Percentiles rank a stretch among this genome's conserved stretches.
phyloP scores from a whole-genome alignment of 2,329 filamentous ascomycete genomes.

The Monosporascus sp. region DNA sequence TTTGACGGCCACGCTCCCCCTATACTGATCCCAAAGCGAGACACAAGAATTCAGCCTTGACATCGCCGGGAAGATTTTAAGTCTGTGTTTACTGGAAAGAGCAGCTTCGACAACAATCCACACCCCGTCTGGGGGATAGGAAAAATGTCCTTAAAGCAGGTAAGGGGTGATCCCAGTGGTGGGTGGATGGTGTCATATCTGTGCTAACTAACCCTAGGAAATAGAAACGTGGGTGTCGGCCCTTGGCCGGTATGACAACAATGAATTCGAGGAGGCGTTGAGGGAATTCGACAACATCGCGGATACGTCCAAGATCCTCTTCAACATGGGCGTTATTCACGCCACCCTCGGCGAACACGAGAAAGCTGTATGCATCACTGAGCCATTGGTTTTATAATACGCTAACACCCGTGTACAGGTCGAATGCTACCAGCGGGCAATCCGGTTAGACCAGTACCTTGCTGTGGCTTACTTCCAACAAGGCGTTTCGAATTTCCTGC shows the following conservation, averaged over 20 bases:
- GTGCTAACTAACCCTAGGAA: conserved; percentile 56
- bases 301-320: conserved; percentile 96
- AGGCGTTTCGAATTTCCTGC: conserved; percentile 94
- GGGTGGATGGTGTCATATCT: not conserved
- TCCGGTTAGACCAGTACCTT: conserved; percentile 87
- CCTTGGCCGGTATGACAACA: conserved; percentile 88
- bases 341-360: conserved; percentile 94
- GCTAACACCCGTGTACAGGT: conserved; percentile 52
- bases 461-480: conserved; percentile 98
- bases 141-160: conserved; percentile 31
- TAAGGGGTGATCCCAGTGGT: conserved; percentile 7
- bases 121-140: conserved; percentile 10
- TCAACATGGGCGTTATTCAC: conserved; percentile 97
- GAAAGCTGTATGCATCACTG: conserved; percentile 67
- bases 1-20: conserved; percentile 3
- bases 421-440: conserved; percentile 88
- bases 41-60: conserved; percentile 2
- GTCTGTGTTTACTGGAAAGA: conserved; percentile 23
- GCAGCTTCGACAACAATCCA: conserved; percentile 14
- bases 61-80: conserved; percentile 16
- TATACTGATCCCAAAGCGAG: conserved; percentile 10
- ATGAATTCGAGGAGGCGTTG: conserved; percentile 90
- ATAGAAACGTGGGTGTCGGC: conserved; percentile 98
- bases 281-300: conserved; percentile 79
- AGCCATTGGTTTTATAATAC: conserved; percentile 6